phyloP scores from a whole-genome alignment of 2,329 filamentous ascomycete species.

The Ophiostoma angusticollis region DNA sequence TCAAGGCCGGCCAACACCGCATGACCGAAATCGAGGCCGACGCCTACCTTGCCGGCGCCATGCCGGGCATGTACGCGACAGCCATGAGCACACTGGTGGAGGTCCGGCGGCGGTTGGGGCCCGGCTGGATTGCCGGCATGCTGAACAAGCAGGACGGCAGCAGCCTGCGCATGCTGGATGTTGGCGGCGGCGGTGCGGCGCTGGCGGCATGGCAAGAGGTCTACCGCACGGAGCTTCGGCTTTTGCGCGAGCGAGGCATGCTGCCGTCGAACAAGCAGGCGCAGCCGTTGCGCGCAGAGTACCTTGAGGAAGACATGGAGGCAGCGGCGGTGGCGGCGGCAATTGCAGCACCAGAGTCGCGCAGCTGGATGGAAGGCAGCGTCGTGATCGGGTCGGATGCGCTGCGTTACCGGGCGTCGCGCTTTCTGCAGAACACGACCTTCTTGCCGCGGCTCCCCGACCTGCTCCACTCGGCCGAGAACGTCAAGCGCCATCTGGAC shows the following conservation, averaged over 20 bases:
- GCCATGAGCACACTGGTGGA: slow-evolving; percentile 57
- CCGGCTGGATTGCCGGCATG: slow-evolving; percentile 54
- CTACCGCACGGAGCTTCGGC: slow-evolving; percentile 66
- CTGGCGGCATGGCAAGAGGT: slow-evolving; percentile 68
- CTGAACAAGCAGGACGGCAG: slow-evolving; percentile 43
- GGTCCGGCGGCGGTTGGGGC: slow-evolving; percentile 58
- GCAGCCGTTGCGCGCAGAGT: slow-evolving; percentile 22
- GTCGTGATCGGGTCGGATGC: slow-evolving; percentile 66
- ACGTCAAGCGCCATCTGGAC: slow-evolving; percentile 45
- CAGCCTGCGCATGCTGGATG: slow-evolving; percentile 56
- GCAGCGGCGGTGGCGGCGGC: slow-evolving; percentile 20
- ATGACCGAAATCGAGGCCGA: slow-evolving; percentile 69
- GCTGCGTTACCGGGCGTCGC: slow-evolving; percentile 62
- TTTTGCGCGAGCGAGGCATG: slow-evolving; percentile 48
- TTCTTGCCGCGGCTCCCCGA: slow-evolving; percentile 89
- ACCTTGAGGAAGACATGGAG: slow-evolving; percentile 38
- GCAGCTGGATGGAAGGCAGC: slow-evolving; percentile 70
- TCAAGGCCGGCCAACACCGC: slow-evolving; percentile 49
- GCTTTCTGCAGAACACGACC: slow-evolving; percentile 73
- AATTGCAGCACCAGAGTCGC: slow-evolving; percentile 30
- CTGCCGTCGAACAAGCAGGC: slow-evolving; percentile 43
- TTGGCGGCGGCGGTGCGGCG: slow-evolving; percentile 60
- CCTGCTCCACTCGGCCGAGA: slow-evolving; percentile 54
- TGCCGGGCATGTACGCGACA: slow-evolving; percentile 60
- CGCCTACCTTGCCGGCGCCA: slow-evolving; percentile 53